Percentiles rank a stretch among this genome's conserved stretches.
phyloP scores from a whole-genome alignment of 106 monocot genomes.

The Acanthochlamys bracteata region DNA sequence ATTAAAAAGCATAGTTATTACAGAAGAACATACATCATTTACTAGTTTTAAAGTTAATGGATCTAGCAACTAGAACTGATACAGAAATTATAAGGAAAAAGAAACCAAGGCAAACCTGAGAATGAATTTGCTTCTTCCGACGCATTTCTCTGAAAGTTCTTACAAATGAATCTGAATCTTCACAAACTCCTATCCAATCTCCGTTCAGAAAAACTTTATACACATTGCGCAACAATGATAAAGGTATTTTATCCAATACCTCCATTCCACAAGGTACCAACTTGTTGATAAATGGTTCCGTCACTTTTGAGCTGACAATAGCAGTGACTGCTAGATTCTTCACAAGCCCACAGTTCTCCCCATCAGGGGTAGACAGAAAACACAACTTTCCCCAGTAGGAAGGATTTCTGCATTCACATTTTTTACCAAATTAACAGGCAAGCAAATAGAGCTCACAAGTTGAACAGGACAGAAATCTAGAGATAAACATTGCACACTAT shows the following conservation, averaged over 20 bases:
- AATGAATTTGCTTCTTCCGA: slow-evolving; percentile 39
- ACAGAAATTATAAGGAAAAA: background rate
- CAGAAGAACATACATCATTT: too few relatives aligned
- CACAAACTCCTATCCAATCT: slow-evolving; percentile 76
- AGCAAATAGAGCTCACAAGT: background rate
- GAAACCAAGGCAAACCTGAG: slow-evolving; percentile 34
- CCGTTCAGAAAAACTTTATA: slow-evolving; percentile 84
- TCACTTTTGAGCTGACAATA: slow-evolving; percentile 52
- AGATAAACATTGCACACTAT: too few relatives aligned
- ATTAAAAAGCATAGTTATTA: too few relatives aligned
- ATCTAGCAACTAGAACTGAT: too few relatives aligned
- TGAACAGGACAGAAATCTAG: too few relatives aligned
- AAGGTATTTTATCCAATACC: slow-evolving; percentile 32
- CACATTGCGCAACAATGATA: slow-evolving; percentile 23
- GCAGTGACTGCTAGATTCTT: slow-evolving; percentile 83
- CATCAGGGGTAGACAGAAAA: slow-evolving; percentile 92
- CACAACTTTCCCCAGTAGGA: slow-evolving; percentile 92
- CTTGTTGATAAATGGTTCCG: slow-evolving; percentile 37
- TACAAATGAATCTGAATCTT: slow-evolving; percentile 45
- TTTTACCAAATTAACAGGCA: background rate
- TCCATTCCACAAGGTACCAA: slow-evolving; percentile 69
- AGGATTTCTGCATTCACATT: slow-evolving; percentile 61
- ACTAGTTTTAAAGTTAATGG: too few relatives aligned
- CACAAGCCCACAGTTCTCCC: slow-evolving; percentile 93
- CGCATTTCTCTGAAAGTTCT: slow-evolving; percentile 42